Evolutionary conservation across 164 flowering plant species (phyloP), one percentile per base, ranked within the genome.

Genomic region (Macadamia integrifolia): DNA sequence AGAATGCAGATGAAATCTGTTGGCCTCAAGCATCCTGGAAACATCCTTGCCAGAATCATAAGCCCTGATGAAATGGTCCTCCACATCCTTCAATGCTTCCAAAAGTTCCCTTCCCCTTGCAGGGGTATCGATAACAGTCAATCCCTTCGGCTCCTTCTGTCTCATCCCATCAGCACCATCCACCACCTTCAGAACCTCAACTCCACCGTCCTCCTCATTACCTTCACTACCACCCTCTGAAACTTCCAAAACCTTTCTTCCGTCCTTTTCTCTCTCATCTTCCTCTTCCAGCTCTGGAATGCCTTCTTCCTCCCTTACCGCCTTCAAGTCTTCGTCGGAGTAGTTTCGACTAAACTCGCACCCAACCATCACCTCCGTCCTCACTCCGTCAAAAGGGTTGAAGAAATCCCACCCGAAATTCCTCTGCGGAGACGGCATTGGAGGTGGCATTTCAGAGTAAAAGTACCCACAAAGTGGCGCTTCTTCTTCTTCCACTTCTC

Each of bases 21-120:
- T 86, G 31, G 85, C 93, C 76, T 93, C 98, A 17, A 93, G 78
- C 98, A 93, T 91, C 74, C 83, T 87, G 1, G 93, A 83, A 0
- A 93, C 89, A 65, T 87, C 94, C 71, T 88, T 88, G 8, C 96
- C 96, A 66, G 97, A 84, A 76, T 88, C 89, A 84, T 75, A 86
- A 74, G 97, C 97, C 76, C 87, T 82, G 9, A 80, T 64, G 60
- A 93, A 91, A 77, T 88, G 86, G 67, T 88, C 93, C 72, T 85
- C 95, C 67, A 93, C 83, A 77, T 91, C 98, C 57, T 69, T 81
- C 77, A 93, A 71, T 50, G 96, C 94, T 48, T 93, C 98, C 68
- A 93, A 69, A 56, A 93, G 72, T 64, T 91, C 98, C 68, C 96
- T 88, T 12, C 92, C 98, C 59, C 71, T 79, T 9, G 59, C 88